Percentiles rank a stretch among this genome's conserved stretches.
phyloP scores from a whole-genome alignment of 306 rosid species.

The Dalbergia oliveri region DNA sequence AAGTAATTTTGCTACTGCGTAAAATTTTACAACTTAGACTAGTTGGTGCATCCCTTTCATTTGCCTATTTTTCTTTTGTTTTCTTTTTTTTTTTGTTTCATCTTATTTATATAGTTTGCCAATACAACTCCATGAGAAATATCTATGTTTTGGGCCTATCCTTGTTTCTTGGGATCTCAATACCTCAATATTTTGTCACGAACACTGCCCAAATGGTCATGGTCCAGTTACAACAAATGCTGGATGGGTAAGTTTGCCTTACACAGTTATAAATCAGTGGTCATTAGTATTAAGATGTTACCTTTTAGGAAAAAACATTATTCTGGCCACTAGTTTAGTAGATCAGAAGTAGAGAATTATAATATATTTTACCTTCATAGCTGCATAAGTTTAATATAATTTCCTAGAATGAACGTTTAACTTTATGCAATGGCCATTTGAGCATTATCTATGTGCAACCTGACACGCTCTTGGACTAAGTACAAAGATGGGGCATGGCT shows the following conservation, averaged over 20 bases:
- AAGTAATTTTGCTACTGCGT: constrained; percentile 46
- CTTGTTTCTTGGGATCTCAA: constrained; percentile 87
- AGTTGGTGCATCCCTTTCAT: constrained; percentile 10
- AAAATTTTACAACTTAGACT: background rate
- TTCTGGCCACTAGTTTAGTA: too few relatives aligned
- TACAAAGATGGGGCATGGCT: too few relatives aligned
- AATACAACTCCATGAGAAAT: constrained; percentile 90
- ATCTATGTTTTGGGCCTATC: constrained; percentile 81
- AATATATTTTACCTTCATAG: too few relatives aligned
- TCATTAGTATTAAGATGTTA: background rate
- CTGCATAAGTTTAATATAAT: too few relatives aligned
- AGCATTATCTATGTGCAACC: too few relatives aligned
- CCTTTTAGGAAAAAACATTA: too few relatives aligned
- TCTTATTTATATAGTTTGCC: constrained; percentile 67
- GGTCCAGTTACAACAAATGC: constrained; percentile 85
- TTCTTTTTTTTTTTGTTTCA: constrained; percentile 41
- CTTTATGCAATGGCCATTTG: too few relatives aligned
- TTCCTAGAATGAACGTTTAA: too few relatives aligned
- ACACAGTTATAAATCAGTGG: background rate
- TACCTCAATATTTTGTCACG: constrained; percentile 84
- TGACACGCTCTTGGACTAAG: too few relatives aligned
- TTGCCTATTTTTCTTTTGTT: background rate
- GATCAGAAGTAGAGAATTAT: too few relatives aligned
- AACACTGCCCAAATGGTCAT: constrained; percentile 71
- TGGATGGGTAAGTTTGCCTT: constrained; percentile 83